phyloP scores from a whole-genome alignment of 257 asterid species.

The Solanum neorickii region DNA sequence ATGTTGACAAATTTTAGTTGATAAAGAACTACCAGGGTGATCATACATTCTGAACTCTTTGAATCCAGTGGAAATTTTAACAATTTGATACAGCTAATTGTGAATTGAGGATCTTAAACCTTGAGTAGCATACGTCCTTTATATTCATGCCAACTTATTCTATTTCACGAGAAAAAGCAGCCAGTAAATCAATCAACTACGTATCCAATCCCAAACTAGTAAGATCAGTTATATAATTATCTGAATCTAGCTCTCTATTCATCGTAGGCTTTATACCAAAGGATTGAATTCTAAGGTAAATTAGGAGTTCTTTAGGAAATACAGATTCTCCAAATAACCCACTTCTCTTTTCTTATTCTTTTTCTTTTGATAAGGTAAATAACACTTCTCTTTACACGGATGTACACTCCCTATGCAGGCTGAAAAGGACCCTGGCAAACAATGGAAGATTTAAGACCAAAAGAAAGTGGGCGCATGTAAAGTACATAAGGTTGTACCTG shows the following conservation, averaged over 20 bases:
- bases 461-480: background rate
- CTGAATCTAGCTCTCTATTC: background rate
- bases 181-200: background rate
- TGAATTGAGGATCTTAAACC: background rate
- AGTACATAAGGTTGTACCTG: conserved; percentile 27
- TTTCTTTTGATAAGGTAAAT: background rate
- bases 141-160: background rate
- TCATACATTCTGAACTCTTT: background rate
- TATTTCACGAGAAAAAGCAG: background rate
- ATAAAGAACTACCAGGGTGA: background rate
- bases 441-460: background rate
- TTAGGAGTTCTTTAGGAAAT: background rate
- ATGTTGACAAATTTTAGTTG: background rate
- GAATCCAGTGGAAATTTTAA: background rate
- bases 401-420: background rate
- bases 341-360: background rate
- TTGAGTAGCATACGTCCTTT: background rate
- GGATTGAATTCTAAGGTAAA: background rate
- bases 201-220: background rate
- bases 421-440: background rate
- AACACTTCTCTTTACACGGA: background rate
- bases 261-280: background rate
- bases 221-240: background rate
- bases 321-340: background rate
- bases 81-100: background rate